Conservation (phyloP, 2,329 filamentous ascomycete genomes). For the Talaromyces sp. region DNA sequence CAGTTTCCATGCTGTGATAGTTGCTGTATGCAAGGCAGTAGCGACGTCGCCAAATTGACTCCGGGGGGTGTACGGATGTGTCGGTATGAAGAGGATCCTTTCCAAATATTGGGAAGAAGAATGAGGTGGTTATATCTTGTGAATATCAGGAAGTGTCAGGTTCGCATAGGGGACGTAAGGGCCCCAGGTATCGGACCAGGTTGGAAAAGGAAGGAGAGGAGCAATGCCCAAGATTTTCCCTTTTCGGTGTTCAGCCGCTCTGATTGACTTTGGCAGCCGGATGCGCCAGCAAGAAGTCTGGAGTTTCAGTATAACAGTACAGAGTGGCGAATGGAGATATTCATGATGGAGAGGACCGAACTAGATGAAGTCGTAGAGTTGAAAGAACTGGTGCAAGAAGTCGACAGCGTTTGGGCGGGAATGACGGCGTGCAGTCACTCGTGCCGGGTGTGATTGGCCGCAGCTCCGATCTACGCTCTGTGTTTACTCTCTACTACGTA, state of each 20-base stretch:
- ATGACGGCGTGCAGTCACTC: not conserved
- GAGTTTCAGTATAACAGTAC: not conserved
- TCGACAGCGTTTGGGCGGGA: not conserved
- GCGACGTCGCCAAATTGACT: not conserved
- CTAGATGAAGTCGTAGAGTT: not conserved
- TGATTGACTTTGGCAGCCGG: not conserved
- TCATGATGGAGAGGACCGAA: not conserved
- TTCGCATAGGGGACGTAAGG: not conserved
- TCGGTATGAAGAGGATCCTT: not conserved
- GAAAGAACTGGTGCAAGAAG: not conserved
- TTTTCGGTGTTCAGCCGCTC: not conserved
- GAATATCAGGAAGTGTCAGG: not conserved
- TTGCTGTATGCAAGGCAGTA: not conserved
- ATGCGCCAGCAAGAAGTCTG: not conserved
- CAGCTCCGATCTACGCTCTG: not conserved
- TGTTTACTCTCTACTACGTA: not conserved
- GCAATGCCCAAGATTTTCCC: conserved; percentile 1
- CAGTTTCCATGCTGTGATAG: conserved; percentile 48
- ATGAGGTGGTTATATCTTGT: not conserved
- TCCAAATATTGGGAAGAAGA: not conserved
- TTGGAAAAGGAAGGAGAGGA: not conserved
- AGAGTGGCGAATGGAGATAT: not conserved
- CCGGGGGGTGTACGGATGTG: not conserved
- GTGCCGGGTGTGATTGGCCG: not conserved
- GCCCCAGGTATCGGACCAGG: not conserved